A percentile compares a stretch with the other conserved stretches of the same genome.
Conservation (phyloP, 805 yeast genomes). For the Candida maesae region DNA sequence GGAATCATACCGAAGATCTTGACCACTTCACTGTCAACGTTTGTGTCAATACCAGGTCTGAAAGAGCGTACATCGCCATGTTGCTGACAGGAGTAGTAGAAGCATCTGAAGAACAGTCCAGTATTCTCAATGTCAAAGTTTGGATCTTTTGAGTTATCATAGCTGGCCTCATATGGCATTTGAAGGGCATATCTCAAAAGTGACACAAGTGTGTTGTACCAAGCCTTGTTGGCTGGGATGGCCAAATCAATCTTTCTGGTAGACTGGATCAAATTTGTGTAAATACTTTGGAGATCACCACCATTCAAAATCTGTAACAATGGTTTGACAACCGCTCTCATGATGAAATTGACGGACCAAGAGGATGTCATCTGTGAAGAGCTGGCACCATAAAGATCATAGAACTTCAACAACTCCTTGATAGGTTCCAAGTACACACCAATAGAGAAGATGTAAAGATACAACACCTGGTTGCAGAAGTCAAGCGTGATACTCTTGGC, state of each 20-base stretch:
- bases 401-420: constrained; percentile 31
- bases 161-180: constrained; percentile 19
- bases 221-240: constrained; percentile 7
- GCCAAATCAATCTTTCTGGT: constrained; percentile 15
- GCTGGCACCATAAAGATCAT: constrained; percentile 22
- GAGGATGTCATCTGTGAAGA: constrained; percentile 17
- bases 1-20: constrained; percentile 8
- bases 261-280: constrained; percentile 13
- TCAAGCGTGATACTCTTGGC: constrained; percentile 31
- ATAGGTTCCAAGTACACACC: constrained; percentile 42
- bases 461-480: constrained; percentile 37
- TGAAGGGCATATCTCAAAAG: constrained; percentile 12
- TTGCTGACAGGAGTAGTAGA: constrained; percentile 11
- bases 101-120: constrained; percentile 14
- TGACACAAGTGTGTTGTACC: constrained; percentile 14
- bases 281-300: constrained; percentile 10
- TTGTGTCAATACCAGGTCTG: background rate
- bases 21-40: constrained; percentile 4
- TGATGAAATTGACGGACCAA: constrained; percentile 13
- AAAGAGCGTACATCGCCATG: background rate
- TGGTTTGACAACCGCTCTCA: constrained; percentile 17
- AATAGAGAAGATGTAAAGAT: constrained; percentile 37
- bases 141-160: constrained; percentile 11
- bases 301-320: constrained; percentile 13
- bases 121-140: background rate